Conservation (phyloP, 2,329 filamentous ascomycete species). For the Bipolaris oryzae region DNA sequence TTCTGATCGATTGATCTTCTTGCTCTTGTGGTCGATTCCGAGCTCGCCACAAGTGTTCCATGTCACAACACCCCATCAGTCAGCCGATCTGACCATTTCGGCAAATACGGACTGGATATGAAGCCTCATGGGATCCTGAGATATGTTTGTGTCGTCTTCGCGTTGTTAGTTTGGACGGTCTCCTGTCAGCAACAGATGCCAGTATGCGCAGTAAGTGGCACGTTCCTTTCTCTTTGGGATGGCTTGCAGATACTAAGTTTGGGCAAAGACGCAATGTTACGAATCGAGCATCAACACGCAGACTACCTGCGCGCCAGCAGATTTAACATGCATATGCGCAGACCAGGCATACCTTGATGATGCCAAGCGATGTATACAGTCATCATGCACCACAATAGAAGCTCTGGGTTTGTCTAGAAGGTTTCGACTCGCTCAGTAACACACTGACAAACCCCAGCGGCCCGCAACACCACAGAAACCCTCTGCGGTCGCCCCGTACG, state of each 20-base stretch:
- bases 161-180: background rate
- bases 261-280: slow-evolving; percentile 2
- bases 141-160: background rate
- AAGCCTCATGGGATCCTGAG: background rate
- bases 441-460: slow-evolving; percentile 24
- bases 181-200: slow-evolving; percentile 5
- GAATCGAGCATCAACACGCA: slow-evolving; percentile 4
- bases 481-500: slow-evolving; percentile 44
- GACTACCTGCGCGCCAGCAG: slow-evolving; percentile 7
- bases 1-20: too few species aligned
- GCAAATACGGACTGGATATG: background rate
- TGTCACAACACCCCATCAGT: background rate
- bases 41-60: background rate
- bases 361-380: slow-evolving; percentile 16
- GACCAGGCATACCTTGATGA: background rate
- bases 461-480: slow-evolving; percentile 46
- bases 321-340: slow-evolving; percentile 20
- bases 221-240: too few species aligned
- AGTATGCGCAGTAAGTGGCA: slow-evolving; percentile 8
- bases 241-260: too few species aligned
- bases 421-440: too few species aligned
- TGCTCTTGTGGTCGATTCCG: background rate
- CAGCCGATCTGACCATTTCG: background rate
- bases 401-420: slow-evolving; percentile 12
- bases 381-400: slow-evolving; percentile 18